Evolutionary conservation across 352 stramenopile genomes (phyloP).

Genomic region (Pythium sukuiense): DNA sequence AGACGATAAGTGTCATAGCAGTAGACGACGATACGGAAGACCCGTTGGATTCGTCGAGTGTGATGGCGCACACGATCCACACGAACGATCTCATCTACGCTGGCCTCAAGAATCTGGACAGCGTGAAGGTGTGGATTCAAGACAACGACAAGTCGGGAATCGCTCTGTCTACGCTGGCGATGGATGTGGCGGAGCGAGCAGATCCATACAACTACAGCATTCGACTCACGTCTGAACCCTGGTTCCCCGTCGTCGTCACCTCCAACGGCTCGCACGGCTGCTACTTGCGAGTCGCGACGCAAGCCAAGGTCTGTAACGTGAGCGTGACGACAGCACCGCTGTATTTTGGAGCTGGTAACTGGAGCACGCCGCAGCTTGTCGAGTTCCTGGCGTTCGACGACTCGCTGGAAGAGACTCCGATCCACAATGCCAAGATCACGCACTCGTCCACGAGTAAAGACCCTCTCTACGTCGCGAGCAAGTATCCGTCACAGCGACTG

Average conservation of each 20-base stretch:
- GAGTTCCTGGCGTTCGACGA: constrained; percentile 63
- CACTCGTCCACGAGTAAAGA: constrained; percentile 52
- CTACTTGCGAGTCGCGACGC: constrained; percentile 36
- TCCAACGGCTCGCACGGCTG: constrained; percentile 55
- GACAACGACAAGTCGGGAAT: constrained; percentile 71
- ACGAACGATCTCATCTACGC: constrained; percentile 77
- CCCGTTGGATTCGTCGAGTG: constrained; percentile 40
- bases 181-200: constrained; percentile 41
- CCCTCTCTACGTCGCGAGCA: constrained; percentile 36
- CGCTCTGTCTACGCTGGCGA: constrained; percentile 38
- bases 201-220: constrained; percentile 46
- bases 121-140: constrained; percentile 49
- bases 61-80: constrained; percentile 47
- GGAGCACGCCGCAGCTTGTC: constrained; percentile 63
- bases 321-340: constrained; percentile 45
- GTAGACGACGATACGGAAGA: constrained; percentile 69
- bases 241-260: constrained; percentile 45
- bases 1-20: constrained; percentile 50
- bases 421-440: constrained; percentile 54
- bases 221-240: constrained; percentile 65
- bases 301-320: constrained; percentile 54
- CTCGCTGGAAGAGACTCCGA: constrained; percentile 45
- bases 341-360: constrained; percentile 61
- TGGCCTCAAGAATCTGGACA: constrained; percentile 36
- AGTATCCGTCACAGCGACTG: constrained; percentile 34